These are phyloP conservation scores for Salix suchowensis DNA, from an alignment of 345 rosid species.

Conservation along the genomic window DNA sequence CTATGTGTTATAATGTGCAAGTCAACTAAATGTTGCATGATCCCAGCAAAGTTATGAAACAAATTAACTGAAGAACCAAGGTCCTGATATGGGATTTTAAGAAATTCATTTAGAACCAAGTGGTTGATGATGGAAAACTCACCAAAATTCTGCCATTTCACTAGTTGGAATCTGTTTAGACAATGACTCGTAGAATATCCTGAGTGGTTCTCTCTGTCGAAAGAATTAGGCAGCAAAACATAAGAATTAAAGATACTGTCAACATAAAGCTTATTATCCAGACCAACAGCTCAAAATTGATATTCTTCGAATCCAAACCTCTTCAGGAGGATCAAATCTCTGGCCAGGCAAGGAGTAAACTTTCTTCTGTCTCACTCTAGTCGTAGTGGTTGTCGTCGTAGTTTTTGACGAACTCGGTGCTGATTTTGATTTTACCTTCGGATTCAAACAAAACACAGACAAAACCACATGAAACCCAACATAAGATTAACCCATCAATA, in stretches of 20 bases:
- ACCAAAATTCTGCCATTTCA: conserved; percentile 98
- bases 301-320: conserved; percentile 41
- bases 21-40: too few species aligned
- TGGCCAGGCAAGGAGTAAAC: conserved; percentile 82
- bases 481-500: too few species aligned
- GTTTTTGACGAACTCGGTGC: conserved; percentile 47
- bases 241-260: not conserved
- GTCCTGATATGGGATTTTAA: not conserved
- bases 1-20: too few species aligned
- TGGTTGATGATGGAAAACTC: conserved; percentile 20
- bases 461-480: conserved; percentile 15
- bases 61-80: not conserved
- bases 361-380: conserved; percentile 78
- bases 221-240: not conserved
- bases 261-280: not conserved
- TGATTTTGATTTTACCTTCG: conserved; percentile 58
- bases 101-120: not conserved
- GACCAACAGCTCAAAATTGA: conserved; percentile 6
- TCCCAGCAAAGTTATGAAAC: not conserved
- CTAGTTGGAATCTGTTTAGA: conserved; percentile 77
- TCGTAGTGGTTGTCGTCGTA: conserved; percentile 34
- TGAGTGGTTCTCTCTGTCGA: conserved; percentile 84
- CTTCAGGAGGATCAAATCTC: conserved; percentile 81
- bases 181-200: conserved; percentile 88
- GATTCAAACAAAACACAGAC: conserved; percentile 20